A percentile compares a stretch with the other conserved stretches of the same genome.
These are phyloP conservation scores for Elsinoe australis DNA, from an alignment of 2,329 filamentous ascomycete genomes.

Conservation along the genomic window DNA sequence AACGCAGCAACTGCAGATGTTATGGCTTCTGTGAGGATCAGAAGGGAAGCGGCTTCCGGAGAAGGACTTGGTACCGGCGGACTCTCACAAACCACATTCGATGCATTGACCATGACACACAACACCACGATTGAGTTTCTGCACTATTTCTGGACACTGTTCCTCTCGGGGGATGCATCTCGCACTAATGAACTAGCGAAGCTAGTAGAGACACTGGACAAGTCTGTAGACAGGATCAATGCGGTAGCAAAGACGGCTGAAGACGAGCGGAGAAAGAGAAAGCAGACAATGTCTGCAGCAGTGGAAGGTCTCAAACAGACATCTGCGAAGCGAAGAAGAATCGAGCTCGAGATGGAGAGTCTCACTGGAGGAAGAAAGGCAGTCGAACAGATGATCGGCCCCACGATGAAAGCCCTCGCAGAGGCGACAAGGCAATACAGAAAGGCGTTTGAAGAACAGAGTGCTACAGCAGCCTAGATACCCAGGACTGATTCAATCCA, in stretches of 20 bases:
- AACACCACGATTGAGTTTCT: constrained; percentile 92
- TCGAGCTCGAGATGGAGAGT: constrained; percentile 54
- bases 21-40: constrained; percentile 55
- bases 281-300: constrained; percentile 60
- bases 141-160: constrained; percentile 94
- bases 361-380: constrained; percentile 68
- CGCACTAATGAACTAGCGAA: constrained; percentile 73
- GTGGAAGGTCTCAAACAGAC: constrained; percentile 62
- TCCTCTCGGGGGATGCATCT: constrained; percentile 73
- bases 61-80: constrained; percentile 24
- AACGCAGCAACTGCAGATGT: constrained; percentile 58
- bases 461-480: constrained; percentile 16
- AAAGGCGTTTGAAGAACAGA: constrained; percentile 58
- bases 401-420: constrained; percentile 62
- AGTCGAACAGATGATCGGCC: constrained; percentile 67
- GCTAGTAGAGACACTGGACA: constrained; percentile 71
- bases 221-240: constrained; percentile 69
- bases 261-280: constrained; percentile 57
- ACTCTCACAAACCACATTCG: constrained; percentile 45
- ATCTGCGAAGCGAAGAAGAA: constrained; percentile 63
- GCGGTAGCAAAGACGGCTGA: constrained; percentile 76
- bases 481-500: constrained; percentile 7
- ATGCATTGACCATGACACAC: constrained; percentile 66
- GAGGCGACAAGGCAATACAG: constrained; percentile 65
- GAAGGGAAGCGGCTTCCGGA: constrained; percentile 23